Evolutionary conservation across 345 rosid species (phyloP).

Genomic region (Firmiana major): DNA sequence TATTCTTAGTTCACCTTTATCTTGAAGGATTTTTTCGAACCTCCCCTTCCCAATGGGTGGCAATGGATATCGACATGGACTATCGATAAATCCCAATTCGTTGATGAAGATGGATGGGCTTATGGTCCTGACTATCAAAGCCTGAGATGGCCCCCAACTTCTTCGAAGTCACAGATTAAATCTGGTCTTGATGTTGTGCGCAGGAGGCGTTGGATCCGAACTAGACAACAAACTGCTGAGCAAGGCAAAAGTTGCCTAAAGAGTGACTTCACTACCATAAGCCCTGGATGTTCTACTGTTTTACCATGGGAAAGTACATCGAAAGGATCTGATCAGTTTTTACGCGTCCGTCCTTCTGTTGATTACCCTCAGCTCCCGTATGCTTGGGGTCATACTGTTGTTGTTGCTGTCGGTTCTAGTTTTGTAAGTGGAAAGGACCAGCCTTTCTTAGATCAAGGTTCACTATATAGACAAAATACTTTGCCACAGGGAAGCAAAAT

Average conservation of each 20-base stretch:
- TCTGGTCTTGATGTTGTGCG: constrained; percentile 44
- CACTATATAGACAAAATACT: constrained; percentile 55
- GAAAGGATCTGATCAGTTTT: constrained; percentile 58
- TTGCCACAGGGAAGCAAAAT: constrained; percentile 55
- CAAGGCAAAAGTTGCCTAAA: constrained; percentile 20
- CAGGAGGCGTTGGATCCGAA: constrained; percentile 59
- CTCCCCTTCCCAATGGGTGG: constrained; percentile 55
- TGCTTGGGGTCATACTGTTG: constrained; percentile 61
- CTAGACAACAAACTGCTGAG: constrained; percentile 33
- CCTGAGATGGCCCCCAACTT: constrained; percentile 53
- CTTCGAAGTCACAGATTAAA: constrained; percentile 30
- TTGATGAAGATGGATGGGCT: constrained; percentile 62
- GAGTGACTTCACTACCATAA: constrained; percentile 33
- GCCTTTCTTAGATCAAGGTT: constrained; percentile 61
- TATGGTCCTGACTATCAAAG: constrained; percentile 53
- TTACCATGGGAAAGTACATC: constrained; percentile 85
- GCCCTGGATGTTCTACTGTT: constrained; percentile 67
- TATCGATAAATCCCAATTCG: constrained; percentile 45
- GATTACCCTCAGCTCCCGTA: constrained; percentile 48
- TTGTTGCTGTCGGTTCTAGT: constrained; percentile 54
- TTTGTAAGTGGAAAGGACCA: constrained; percentile 62
- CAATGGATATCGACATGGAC: constrained; percentile 61
- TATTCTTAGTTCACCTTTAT: constrained; percentile 10
- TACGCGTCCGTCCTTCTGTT: constrained; percentile 65
- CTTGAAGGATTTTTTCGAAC: constrained; percentile 55